phyloP scores from a whole-genome alignment of 495 filamentous ascomycete genomes.

The Aspergillus olivimuriae region DNA sequence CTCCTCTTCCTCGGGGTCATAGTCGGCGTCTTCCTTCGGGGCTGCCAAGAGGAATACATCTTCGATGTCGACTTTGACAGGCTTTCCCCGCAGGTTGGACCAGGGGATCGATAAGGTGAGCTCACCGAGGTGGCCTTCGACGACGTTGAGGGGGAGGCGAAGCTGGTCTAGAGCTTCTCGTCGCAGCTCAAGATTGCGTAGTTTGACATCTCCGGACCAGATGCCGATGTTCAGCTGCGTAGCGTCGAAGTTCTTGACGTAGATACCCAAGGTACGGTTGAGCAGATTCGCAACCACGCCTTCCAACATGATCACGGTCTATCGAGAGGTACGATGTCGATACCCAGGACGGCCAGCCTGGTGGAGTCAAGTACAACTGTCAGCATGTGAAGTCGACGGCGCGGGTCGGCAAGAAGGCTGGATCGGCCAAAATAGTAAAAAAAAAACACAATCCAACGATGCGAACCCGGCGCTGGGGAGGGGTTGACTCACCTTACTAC shows the following conservation, averaged over 20 bases:
- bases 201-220: slow-evolving; percentile 94
- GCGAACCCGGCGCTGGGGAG: no score
- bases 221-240: slow-evolving; percentile 96
- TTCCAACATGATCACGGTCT: slow-evolving; percentile 54
- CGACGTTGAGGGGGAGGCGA: slow-evolving; percentile 89
- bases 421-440: no score
- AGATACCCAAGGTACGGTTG: slow-evolving; percentile 98
- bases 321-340: slow-evolving; percentile 35
- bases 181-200: slow-evolving; percentile 84
- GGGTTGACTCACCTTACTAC: no score
- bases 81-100: slow-evolving; percentile 91
- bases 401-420: not conserved
- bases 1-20: slow-evolving; percentile 87
- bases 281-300: slow-evolving; percentile 77
- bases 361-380: not conserved
- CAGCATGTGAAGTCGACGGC: not conserved
- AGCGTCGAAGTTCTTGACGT: slow-evolving; percentile 97
- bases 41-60: slow-evolving; percentile 94
- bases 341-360: not conserved
- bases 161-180: slow-evolving; percentile 94
- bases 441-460: no score
- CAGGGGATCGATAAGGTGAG: slow-evolving; percentile 90
- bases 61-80: slow-evolving; percentile 89
- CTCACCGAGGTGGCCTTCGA: slow-evolving; percentile 87
- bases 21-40: slow-evolving; percentile 88